Conservation (phyloP, 2,329 filamentous ascomycete genomes). For the Ophiostoma himal-ulmi region DNA sequence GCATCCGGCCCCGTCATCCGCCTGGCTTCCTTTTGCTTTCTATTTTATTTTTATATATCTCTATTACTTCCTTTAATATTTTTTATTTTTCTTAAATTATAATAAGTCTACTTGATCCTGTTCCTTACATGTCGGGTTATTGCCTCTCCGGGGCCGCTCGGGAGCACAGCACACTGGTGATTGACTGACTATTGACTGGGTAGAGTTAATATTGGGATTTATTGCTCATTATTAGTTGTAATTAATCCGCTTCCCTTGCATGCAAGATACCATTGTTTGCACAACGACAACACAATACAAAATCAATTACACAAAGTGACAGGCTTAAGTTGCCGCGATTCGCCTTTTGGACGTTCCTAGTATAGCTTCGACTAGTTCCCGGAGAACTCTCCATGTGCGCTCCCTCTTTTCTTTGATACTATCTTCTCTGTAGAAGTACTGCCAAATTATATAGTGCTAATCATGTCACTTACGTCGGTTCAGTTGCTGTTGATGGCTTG, state of each 20-base stretch:
- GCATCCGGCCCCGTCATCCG: background rate
- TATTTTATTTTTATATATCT: background rate
- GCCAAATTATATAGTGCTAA: background rate
- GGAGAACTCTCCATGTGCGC: constrained; percentile 1
- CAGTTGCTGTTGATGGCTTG: too few species aligned
- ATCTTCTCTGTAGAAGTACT: background rate
- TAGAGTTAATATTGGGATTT: background rate
- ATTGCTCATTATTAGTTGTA: background rate
- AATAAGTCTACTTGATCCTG: background rate
- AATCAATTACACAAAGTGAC: background rate
- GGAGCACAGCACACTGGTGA: background rate
- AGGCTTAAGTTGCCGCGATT: background rate
- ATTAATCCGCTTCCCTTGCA: background rate
- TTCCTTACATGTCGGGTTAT: background rate
- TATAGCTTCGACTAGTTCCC: background rate
- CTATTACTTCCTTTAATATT: background rate
- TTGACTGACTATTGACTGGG: background rate
- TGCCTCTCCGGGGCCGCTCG: background rate
- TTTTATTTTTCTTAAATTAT: background rate
- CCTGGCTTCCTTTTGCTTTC: background rate
- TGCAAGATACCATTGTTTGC: background rate
- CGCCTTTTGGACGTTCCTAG: background rate
- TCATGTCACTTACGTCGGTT: background rate
- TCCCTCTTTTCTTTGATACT: background rate
- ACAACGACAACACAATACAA: background rate